Evolutionary conservation across 176 grass and related monocot species (phyloP).

Genomic region (Cenchrus purpureus): DNA sequence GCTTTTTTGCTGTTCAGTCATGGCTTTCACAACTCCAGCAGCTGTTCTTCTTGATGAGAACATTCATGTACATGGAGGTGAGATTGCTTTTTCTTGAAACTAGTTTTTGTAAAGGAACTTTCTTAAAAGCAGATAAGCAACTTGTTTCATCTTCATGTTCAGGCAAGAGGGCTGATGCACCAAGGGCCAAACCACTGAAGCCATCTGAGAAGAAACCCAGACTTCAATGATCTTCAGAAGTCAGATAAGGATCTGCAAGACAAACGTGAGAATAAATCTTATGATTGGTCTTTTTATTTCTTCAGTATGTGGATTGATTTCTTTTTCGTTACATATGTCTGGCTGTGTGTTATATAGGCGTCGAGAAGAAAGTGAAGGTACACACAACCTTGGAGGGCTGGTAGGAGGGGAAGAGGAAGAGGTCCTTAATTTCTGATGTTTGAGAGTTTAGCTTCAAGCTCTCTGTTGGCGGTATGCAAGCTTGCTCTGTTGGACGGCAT

Average conservation of each 20-base stretch:
- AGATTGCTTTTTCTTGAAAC: neutral
- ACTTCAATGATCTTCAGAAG: conserved; percentile 52
- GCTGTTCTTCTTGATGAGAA: conserved; percentile 60
- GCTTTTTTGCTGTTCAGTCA: conserved; percentile 28
- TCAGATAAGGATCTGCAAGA: conserved; percentile 47
- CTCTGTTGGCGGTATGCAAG: too few relatives aligned
- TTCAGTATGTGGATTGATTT: neutral
- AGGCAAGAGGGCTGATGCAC: conserved; percentile 56
- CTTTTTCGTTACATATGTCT: neutral
- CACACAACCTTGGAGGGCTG: conserved; percentile 47
- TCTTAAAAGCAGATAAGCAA: neutral
- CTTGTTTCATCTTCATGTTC: neutral
- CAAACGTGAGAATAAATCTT: conserved; percentile 42
- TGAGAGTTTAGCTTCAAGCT: too few relatives aligned
- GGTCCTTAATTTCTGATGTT: too few relatives aligned
- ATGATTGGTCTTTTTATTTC: conserved; percentile 17
- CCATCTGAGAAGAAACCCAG: conserved; percentile 53
- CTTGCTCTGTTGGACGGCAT: too few relatives aligned
- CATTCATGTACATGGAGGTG: conserved; percentile 47
- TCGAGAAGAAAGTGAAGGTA: conserved; percentile 70
- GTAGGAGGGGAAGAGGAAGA: neutral
- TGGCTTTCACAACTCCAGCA: conserved; percentile 55
- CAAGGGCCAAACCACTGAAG: conserved; percentile 57
- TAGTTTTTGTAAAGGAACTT: conserved; percentile 13
- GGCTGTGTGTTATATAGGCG: conserved; percentile 43